A percentile compares a stretch with the other conserved stretches of the same genome.
phyloP scores from a whole-genome alignment of 768 basidiomycete species.

The Mycena sanguinolenta region DNA sequence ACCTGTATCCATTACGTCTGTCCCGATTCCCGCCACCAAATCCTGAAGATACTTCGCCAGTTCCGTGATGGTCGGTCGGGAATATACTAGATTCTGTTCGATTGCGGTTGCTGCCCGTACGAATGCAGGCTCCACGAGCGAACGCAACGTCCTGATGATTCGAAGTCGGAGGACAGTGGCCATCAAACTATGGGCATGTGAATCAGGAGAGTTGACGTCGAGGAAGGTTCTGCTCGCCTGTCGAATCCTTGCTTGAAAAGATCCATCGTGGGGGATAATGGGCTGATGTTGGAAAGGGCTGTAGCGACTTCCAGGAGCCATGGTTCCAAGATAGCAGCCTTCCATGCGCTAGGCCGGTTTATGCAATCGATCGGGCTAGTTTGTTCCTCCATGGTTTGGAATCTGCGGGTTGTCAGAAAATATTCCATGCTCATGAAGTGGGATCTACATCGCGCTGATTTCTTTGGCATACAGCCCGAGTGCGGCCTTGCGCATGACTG shows the following conservation, averaged over 20 bases:
- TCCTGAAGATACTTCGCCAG: too few relatives aligned
- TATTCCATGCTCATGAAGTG: background rate
- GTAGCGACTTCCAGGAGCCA: constrained; percentile 44
- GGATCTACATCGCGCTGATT: constrained; percentile 53
- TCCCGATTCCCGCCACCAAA: too few relatives aligned
- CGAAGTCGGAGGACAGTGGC: constrained; percentile 43
- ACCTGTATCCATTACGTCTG: too few relatives aligned
- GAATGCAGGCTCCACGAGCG: background rate
- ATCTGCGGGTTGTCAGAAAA: constrained; percentile 35
- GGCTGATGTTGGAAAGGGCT: constrained; percentile 21
- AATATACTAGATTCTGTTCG: background rate
- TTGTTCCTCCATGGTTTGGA: constrained; percentile 44
- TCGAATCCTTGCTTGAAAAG: constrained; percentile 39
- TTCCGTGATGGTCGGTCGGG: background rate
- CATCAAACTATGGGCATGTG: constrained; percentile 37
- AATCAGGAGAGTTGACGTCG: too few relatives aligned
- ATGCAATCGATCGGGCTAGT: constrained; percentile 36
- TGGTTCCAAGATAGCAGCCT: constrained; percentile 35
- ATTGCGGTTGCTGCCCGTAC: background rate
- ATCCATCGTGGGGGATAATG: constrained; percentile 15
- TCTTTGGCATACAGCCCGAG: constrained; percentile 54
- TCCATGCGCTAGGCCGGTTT: constrained; percentile 43
- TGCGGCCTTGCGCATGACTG: constrained; percentile 57
- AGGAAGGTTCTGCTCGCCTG: background rate
- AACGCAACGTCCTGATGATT: background rate